Conservation (phyloP, 2,329 filamentous ascomycete genomes). For the Aquanectria penicillioides region DNA sequence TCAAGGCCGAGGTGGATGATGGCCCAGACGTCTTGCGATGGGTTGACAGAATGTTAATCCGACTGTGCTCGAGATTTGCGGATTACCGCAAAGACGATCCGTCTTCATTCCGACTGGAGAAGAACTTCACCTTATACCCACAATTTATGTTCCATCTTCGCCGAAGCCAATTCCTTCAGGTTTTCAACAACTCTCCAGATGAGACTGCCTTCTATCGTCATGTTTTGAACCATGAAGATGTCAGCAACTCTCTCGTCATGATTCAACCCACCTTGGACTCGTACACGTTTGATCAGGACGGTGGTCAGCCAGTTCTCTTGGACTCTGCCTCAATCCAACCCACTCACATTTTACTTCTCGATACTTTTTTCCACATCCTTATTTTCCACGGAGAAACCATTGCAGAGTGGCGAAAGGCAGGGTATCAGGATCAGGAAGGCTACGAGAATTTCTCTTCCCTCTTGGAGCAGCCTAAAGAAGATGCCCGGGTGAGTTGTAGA, state of each 20-base stretch:
- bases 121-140: slow-evolving; percentile 98
- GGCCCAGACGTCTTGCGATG: slow-evolving; percentile 97
- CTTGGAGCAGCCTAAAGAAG: slow-evolving; percentile 93
- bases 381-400: slow-evolving; percentile 99
- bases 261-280: slow-evolving; percentile 98
- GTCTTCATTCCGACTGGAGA: slow-evolving; percentile 94
- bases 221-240: slow-evolving; percentile 96
- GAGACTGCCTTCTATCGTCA: slow-evolving; percentile 99
- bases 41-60: slow-evolving; percentile 98
- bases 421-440: slow-evolving; percentile 97
- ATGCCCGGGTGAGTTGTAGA: slow-evolving; percentile 78
- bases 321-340: slow-evolving; percentile 97
- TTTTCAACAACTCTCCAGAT: slow-evolving; percentile 99
- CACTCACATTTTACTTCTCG: slow-evolving; percentile 90
- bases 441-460: slow-evolving; percentile 95
- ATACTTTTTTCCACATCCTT: slow-evolving; percentile 99
- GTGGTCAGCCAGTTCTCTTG: slow-evolving; percentile 89
- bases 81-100: slow-evolving; percentile 99
- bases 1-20: slow-evolving; percentile 98
- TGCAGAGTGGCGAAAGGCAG: slow-evolving; percentile 97
- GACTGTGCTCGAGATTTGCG: slow-evolving; percentile 94
- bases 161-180: slow-evolving; percentile 95
- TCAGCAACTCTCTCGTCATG: slow-evolving; percentile 97
- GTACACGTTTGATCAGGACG: slow-evolving; percentile 96
- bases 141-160: slow-evolving; percentile 99